Conservation (phyloP, 164 flowering plant species). For the Macadamia integrifolia region DNA sequence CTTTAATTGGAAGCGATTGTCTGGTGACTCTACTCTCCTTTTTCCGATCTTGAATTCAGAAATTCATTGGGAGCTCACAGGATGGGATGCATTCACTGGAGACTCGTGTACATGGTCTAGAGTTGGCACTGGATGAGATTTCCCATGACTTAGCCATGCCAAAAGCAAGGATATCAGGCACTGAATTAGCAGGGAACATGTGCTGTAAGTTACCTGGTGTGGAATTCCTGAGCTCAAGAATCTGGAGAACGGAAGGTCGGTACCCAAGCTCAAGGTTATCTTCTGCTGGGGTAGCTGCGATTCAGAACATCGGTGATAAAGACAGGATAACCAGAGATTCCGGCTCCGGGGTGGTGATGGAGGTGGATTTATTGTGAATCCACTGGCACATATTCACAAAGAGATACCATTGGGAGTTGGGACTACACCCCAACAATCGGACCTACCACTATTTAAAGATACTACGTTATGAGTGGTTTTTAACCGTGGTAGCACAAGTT, state of each 20-base stretch:
- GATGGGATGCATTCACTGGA: conserved; percentile 76
- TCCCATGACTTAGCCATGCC: conserved; percentile 71
- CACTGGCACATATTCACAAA: conserved; percentile 59
- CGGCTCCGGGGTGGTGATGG: conserved; percentile 43
- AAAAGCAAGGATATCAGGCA: conserved; percentile 47
- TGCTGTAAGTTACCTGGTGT: conserved; percentile 81
- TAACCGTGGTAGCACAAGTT: too few species aligned
- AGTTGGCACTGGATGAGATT: conserved; percentile 76
- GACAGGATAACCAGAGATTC: conserved; percentile 43
- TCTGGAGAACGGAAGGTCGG: conserved; percentile 62
- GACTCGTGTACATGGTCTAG: conserved; percentile 90
- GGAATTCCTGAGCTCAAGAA: conserved; percentile 76
- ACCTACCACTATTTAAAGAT: too few species aligned
- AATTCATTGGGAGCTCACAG: conserved; percentile 80
- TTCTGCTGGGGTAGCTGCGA: conserved; percentile 26
- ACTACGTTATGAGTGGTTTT: too few species aligned
- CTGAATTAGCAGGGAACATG: conserved; percentile 28
- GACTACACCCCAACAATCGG: too few species aligned
- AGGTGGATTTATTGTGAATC: conserved; percentile 43
- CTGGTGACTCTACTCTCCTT: conserved; percentile 1
- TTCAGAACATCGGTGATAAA: conserved; percentile 25
- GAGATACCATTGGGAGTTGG: too few species aligned
- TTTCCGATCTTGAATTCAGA: conserved; percentile 30
- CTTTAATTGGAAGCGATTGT: not conserved
- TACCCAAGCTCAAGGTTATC: conserved; percentile 37